phyloP scores from a whole-genome alignment of 148 eudicot species.

The Selenicereus undatus region DNA sequence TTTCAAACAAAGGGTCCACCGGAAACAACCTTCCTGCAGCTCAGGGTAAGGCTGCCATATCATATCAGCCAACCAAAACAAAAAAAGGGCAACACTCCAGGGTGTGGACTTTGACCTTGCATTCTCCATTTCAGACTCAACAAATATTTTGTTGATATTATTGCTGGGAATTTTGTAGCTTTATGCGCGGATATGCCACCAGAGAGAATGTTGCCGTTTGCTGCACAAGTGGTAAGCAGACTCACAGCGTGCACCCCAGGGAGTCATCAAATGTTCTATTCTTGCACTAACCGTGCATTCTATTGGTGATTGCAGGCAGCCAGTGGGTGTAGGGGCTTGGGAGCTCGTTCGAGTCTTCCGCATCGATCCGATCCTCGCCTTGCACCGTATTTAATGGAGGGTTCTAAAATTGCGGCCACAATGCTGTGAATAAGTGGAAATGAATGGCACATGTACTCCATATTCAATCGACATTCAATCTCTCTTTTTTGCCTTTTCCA shows the following conservation, averaged over 20 bases:
- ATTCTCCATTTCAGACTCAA: neutral
- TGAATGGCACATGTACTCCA: neutral
- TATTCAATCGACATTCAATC: neutral
- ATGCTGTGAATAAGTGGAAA: constrained; percentile 1
- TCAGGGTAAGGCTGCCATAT: too few relatives aligned
- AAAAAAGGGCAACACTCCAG: too few relatives aligned
- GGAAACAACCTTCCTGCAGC: neutral
- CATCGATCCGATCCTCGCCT: constrained; percentile 60
- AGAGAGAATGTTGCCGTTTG: constrained; percentile 88
- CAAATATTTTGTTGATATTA: constrained; percentile 4
- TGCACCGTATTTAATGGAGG: constrained; percentile 43
- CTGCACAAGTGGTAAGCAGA: constrained; percentile 79
- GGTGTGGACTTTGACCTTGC: neutral
- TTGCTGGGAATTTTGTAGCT: constrained; percentile 38
- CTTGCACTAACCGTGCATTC: neutral
- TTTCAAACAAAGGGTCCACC: neutral
- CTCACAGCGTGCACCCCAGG: neutral
- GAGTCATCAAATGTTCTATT: neutral
- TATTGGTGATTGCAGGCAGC: constrained; percentile 58
- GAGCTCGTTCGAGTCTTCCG: constrained; percentile 92
- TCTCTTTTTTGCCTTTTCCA: neutral
- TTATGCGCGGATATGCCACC: constrained; percentile 68
- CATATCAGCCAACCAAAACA: too few relatives aligned
- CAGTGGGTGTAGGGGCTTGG: constrained; percentile 72
- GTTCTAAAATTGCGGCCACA: constrained; percentile 13